These are phyloP conservation scores for Ogataea glucozyma DNA, from an alignment of 805 yeast species.

Conservation along the genomic window DNA sequence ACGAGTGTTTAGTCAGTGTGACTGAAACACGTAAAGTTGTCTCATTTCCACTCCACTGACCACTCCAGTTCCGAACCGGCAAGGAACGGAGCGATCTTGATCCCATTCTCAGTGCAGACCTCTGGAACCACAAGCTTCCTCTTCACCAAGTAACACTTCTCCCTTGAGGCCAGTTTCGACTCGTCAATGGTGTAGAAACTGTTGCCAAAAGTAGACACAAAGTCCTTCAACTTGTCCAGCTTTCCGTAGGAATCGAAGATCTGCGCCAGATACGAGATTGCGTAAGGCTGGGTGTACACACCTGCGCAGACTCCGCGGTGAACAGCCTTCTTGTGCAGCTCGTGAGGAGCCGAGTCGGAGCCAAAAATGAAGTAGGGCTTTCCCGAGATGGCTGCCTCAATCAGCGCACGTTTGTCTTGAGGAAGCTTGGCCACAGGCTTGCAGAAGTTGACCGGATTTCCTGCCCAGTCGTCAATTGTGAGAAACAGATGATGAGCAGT, in stretches of 20 bases:
- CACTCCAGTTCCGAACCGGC: conserved; percentile 78
- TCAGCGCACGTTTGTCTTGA: conserved; percentile 73
- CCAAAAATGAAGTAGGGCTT: conserved; percentile 94
- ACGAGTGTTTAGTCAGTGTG: too few species aligned
- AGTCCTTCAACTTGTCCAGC: conserved; percentile 65
- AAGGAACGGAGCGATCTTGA: conserved; percentile 77
- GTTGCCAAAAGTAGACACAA: conserved; percentile 76
- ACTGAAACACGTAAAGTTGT: conserved; percentile 7
- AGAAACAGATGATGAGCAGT: conserved; percentile 93
- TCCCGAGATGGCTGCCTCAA: conserved; percentile 89
- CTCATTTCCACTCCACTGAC: conserved; percentile 68
- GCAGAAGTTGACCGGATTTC: conserved; percentile 91
- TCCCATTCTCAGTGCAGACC: conserved; percentile 44
- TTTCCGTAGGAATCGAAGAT: conserved; percentile 69
- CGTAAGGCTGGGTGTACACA: conserved; percentile 86
- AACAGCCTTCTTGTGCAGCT: conserved; percentile 71
- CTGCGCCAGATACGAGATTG: conserved; percentile 81
- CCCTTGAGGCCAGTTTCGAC: conserved; percentile 44
- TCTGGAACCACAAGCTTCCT: conserved; percentile 61
- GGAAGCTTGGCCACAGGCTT: conserved; percentile 98
- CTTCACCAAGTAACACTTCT: conserved; percentile 56
- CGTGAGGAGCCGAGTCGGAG: conserved; percentile 98
- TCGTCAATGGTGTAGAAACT: conserved; percentile 63
- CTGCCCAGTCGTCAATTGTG: conserved; percentile 95
- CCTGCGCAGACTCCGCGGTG: conserved; percentile 96